These are phyloP conservation scores for Piper betle DNA, from an alignment of 164 flowering plant species.

Conservation along the genomic window DNA sequence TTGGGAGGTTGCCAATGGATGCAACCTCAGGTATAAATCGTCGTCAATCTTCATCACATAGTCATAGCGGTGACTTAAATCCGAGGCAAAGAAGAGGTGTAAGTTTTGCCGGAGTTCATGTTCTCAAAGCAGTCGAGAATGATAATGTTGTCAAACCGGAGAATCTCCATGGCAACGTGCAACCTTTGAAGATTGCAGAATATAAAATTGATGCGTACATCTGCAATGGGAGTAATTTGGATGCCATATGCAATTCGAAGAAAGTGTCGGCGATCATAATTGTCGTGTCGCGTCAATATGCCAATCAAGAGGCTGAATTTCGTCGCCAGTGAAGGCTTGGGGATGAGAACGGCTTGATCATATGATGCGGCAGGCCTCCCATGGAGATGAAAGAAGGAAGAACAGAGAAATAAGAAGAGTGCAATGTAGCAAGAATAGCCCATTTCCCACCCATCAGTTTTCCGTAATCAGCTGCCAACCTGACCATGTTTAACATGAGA, in stretches of 20 bases:
- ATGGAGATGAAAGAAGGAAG: conserved; percentile 13
- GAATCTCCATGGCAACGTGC: conserved; percentile 37
- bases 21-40: conserved; percentile 32
- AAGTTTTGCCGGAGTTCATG: conserved; percentile 59
- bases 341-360: neutral
- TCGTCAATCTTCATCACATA: conserved; percentile 67
- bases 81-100: conserved; percentile 37
- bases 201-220: conserved; percentile 37
- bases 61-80: conserved; percentile 23
- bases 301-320: conserved; percentile 44
- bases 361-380: conserved; percentile 3
- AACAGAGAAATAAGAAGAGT: conserved; percentile 13
- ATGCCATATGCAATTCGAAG: conserved; percentile 47
- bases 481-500: neutral
- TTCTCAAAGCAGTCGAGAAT: conserved; percentile 54
- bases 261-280: conserved; percentile 47
- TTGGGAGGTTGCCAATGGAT: conserved; percentile 23
- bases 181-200: conserved; percentile 46
- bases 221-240: conserved; percentile 34
- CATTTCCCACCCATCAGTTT: conserved; percentile 10
- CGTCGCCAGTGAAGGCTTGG: neutral
- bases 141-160: conserved; percentile 46
- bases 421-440: conserved; percentile 13
- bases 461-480: neutral
- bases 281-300: conserved; percentile 38